Percentiles rank a stretch among this genome's conserved stretches.
These are phyloP conservation scores for Xanthoparmelia taractica DNA, from an alignment of 495 filamentous ascomycete genomes.

Conservation along the genomic window DNA sequence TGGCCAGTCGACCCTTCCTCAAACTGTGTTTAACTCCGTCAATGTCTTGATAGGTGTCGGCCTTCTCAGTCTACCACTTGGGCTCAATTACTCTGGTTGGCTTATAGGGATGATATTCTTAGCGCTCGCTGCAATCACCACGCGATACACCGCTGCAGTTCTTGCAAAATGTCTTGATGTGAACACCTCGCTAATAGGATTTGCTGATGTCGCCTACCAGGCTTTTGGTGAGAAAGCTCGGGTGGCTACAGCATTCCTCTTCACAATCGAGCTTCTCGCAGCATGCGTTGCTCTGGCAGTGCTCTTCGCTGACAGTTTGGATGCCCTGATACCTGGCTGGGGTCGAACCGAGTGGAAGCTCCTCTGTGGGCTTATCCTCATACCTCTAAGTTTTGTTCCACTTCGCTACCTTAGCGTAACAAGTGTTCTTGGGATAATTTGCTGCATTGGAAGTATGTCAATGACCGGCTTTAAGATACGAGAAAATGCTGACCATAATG, in stretches of 20 bases:
- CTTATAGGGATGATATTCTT: constrained; percentile 71
- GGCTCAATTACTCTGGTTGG: constrained; percentile 87
- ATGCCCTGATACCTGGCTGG: constrained; percentile 68
- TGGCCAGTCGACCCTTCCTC: constrained; percentile 86
- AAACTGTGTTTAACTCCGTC: constrained; percentile 94
- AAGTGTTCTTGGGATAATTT: constrained; percentile 83
- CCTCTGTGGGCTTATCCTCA: constrained; percentile 68
- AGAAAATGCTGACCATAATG: constrained; percentile 18
- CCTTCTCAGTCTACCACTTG: constrained; percentile 79
- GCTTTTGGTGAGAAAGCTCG: constrained; percentile 82
- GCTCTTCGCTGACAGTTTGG: constrained; percentile 84
- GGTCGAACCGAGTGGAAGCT: constrained; percentile 76
- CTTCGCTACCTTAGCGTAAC: constrained; percentile 80
- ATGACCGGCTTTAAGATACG: neutral
- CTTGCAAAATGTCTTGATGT: constrained; percentile 85
- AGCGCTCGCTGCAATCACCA: constrained; percentile 62
- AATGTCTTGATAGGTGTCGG: constrained; percentile 94
- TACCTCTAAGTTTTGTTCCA: constrained; percentile 81
- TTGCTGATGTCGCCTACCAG: constrained; percentile 87
- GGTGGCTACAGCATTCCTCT: constrained; percentile 72
- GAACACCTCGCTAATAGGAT: constrained; percentile 72
- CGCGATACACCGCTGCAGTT: constrained; percentile 78
- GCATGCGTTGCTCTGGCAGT: constrained; percentile 88
- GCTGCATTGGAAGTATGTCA: constrained; percentile 72
- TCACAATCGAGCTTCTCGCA: constrained; percentile 79